phyloP scores from a whole-genome alignment of 148 eudicot genomes.

The Drosera capensis region DNA sequence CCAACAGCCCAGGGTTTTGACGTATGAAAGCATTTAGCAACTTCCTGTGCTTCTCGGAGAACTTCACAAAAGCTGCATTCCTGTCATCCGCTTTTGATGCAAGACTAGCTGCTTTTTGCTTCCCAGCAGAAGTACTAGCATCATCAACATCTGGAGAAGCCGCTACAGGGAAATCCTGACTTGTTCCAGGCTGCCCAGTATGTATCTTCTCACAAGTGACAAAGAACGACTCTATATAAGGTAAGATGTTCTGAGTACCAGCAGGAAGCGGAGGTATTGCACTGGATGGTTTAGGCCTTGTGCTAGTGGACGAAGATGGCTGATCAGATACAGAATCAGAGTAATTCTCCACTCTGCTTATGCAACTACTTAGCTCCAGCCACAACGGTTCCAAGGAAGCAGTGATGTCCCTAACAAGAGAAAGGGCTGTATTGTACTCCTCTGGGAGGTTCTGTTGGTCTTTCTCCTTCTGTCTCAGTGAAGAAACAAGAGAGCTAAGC shows the following conservation, averaged over 20 bases:
- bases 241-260: slow-evolving; percentile 86
- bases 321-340: slow-evolving; percentile 43
- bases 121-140: slow-evolving; percentile 45
- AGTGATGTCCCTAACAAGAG: slow-evolving; percentile 50
- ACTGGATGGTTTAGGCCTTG: slow-evolving; percentile 49
- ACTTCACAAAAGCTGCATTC: slow-evolving; percentile 66
- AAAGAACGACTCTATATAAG: slow-evolving; percentile 92
- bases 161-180: slow-evolving; percentile 40
- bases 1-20: slow-evolving; percentile 93
- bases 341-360: slow-evolving; percentile 65
- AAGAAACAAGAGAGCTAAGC: slow-evolving; percentile 67
- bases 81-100: slow-evolving; percentile 51
- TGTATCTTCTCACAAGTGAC: slow-evolving; percentile 95
- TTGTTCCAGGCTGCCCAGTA: slow-evolving; percentile 42
- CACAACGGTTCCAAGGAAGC: slow-evolving; percentile 81
- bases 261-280: slow-evolving; percentile 77
- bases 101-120: slow-evolving; percentile 26
- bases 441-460: slow-evolving; percentile 20
- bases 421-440: slow-evolving; percentile 28
- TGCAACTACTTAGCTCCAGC: slow-evolving; percentile 84
- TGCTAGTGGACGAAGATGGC: slow-evolving; percentile 29
- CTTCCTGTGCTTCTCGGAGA: slow-evolving; percentile 84
- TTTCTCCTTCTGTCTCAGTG: slow-evolving; percentile 41
- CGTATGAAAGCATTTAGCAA: slow-evolving; percentile 84
- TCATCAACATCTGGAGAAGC: slow-evolving; percentile 64